Evolutionary conservation across 371 early-diverging fungal genomes (phyloP), one percentile per base, ranked within the genome.

Genomic region (Haplosporangium sp.): DNA sequence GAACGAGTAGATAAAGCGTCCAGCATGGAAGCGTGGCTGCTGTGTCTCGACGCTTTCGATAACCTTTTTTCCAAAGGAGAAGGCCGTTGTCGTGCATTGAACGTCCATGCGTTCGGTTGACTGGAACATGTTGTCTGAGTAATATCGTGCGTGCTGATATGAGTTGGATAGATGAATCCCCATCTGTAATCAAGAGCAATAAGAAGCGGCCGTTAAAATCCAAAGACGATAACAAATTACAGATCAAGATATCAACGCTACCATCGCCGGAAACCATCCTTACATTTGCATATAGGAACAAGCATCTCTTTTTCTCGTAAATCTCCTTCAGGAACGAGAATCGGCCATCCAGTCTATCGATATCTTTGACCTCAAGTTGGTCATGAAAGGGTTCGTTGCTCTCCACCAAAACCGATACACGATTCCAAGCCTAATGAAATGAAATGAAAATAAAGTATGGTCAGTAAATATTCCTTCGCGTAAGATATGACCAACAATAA

Each of bases 61-160:
- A 1, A 88, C 87, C 14, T 86, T 84, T 38, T 87, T 83, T 18
- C 89, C 90, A 71, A 88, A 91, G 0, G 90, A 90, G 53, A 87
- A 89, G 37, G 88, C 88, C 6, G 84, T 87, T 4, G 90, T 90
- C 0, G 84, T 85, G 76, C 90, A 89, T 62, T 87, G 85, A 36
- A 91, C 79, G 7, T 86, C 84, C 23, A 82, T 76, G 9, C 82
- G 75, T 18, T 85, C 83, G 5, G 69, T 69, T 0, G 89, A 83
- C 51, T 91, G 88, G 65, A 86, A 89, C 46, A 88, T 83, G 51
- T 76, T 76, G 60, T 50, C 55, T 42, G 64, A 68, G 45, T 59
- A 14, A 1, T 67, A 53, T 2, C 55, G 53, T 5, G 64, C 50
- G n/a, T 62, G 51, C 5, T 53, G 50, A 0, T 67, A 42, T 13